Evolutionary conservation across 495 filamentous ascomycete genomes (phyloP), one percentile per base, ranked within the genome.

Genomic region (Penicillium tannophilum): DNA sequence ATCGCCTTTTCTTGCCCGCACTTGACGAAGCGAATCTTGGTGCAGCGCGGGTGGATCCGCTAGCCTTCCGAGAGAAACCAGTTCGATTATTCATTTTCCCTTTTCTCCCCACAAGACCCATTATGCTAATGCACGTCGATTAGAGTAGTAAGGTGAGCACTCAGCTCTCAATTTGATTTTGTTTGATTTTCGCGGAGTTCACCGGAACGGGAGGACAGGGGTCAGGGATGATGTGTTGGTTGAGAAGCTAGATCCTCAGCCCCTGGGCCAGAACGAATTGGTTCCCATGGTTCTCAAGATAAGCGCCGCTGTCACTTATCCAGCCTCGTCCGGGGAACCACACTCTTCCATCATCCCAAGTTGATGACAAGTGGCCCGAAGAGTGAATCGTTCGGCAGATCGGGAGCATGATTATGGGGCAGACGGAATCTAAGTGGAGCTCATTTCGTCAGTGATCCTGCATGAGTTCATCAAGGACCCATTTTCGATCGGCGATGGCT

Each of bases 71-170:
- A 19, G 45, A 6, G 45, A 49, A 17, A 49, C 26, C 46, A 49
- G 46, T 49, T 49, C 46, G 14, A 30, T 49, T 49, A 16, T 49
- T 49, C 14, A 49, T 26, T 16, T 8, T 16, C 26, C 46, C 14
- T 41, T 16, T 30, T 42, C 20, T 31, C 55, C 41, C 55, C 51
- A 49, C 51, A 42, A 24, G 51, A 36, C 46, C 56, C 61, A 52
- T 63, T 39, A 36, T 54, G 17, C 56, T 63, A 63, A 59, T 63
- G 61, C 61, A 63, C 47, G 42, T 62, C 54, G 47, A 59, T 42
- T 9, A 62, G 44, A 62, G 39, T 19, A 50, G 44, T 10, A 51
- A n/a, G n/a, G n/a, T 26, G 51, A 23, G 24, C 24, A 58, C n/a
- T 28, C 46, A 51, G 17, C 17, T 19, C 17, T 28, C 41, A 7